phyloP scores from a whole-genome alignment of 768 basidiomycete genomes.

The Mycena indigotica region DNA sequence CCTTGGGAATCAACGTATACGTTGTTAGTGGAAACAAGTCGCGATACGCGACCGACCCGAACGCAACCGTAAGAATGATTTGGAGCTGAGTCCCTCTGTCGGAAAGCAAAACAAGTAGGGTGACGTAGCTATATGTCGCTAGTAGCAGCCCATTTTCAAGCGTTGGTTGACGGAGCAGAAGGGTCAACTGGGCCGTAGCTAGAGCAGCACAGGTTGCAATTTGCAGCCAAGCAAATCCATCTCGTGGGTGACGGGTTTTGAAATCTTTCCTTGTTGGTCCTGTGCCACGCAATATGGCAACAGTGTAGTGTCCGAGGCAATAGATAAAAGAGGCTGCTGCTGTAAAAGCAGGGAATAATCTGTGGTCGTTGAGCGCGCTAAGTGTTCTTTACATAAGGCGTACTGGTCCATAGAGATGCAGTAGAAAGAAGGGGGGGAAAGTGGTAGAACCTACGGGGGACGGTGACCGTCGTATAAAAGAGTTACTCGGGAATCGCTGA shows the following conservation, averaged over 20 bases:
- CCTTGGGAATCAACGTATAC: constrained; percentile 41
- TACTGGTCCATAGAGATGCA: constrained; percentile 1
- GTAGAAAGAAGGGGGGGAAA: not conserved
- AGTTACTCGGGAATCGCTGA: no score
- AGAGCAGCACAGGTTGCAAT: not conserved
- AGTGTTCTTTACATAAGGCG: not conserved
- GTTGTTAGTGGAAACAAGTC: constrained; percentile 50
- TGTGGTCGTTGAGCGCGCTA: not conserved
- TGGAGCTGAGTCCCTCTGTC: constrained; percentile 1
- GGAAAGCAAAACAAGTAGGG: constrained; percentile 1
- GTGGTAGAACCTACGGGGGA: no score
- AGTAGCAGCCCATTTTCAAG: constrained; percentile 1
- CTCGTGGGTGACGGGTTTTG: not conserved
- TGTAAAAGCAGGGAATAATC: constrained; percentile 4
- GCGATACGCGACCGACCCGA: constrained; percentile 32
- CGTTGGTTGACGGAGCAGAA: not conserved
- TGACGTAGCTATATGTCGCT: constrained; percentile 7
- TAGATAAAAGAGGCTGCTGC: constrained; percentile 3
- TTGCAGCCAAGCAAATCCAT: not conserved
- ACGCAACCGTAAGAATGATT: constrained; percentile 6
- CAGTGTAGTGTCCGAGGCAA: constrained; percentile 2
- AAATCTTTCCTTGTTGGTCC: not conserved
- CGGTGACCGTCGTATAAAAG: no score
- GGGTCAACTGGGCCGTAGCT: not conserved
- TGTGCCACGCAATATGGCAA: not conserved